Conservation (phyloP, 805 yeast genomes). For the Kodamaea neixiangensis region DNA sequence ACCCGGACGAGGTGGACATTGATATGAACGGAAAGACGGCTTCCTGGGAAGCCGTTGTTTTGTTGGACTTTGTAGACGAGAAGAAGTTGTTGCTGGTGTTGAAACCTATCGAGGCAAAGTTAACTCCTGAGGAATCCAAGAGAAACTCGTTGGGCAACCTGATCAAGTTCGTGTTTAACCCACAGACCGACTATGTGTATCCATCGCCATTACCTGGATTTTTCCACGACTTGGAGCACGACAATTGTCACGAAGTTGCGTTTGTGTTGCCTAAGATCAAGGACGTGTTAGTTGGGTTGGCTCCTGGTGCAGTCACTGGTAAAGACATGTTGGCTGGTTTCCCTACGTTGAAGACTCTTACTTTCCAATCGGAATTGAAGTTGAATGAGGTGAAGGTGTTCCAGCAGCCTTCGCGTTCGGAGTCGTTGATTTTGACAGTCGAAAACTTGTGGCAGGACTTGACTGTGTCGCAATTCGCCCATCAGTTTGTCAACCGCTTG, state of each 20-base stretch:
- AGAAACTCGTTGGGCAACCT: constrained; percentile 79
- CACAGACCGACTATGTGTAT: constrained; percentile 67
- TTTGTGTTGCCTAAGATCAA: constrained; percentile 53
- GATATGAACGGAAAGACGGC: constrained; percentile 95
- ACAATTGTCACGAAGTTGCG: constrained; percentile 70
- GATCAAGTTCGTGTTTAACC: constrained; percentile 68
- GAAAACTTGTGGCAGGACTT: constrained; percentile 56
- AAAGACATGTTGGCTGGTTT: constrained; percentile 81
- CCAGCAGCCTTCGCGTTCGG: constrained; percentile 81
- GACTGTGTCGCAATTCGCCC: constrained; percentile 64
- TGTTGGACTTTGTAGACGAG: constrained; percentile 89
- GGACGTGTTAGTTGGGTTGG: constrained; percentile 54
- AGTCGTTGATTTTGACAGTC: constrained; percentile 71
- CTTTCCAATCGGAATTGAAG: constrained; percentile 55
- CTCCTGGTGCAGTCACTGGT: constrained; percentile 69
- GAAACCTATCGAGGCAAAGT: constrained; percentile 58
- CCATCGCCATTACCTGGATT: constrained; percentile 76
- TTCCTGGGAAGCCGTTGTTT: constrained; percentile 97
- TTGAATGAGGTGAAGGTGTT: constrained; percentile 73
- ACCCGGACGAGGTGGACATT: constrained; percentile 82
- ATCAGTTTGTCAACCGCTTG: constrained; percentile 57
- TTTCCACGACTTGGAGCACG: constrained; percentile 75
- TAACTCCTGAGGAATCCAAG: constrained; percentile 67
- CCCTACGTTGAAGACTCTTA: constrained; percentile 77
- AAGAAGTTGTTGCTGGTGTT: constrained; percentile 70